These are phyloP conservation scores for Aspergillus cejpii DNA, from an alignment of 2,329 filamentous ascomycete species.

Conservation along the genomic window DNA sequence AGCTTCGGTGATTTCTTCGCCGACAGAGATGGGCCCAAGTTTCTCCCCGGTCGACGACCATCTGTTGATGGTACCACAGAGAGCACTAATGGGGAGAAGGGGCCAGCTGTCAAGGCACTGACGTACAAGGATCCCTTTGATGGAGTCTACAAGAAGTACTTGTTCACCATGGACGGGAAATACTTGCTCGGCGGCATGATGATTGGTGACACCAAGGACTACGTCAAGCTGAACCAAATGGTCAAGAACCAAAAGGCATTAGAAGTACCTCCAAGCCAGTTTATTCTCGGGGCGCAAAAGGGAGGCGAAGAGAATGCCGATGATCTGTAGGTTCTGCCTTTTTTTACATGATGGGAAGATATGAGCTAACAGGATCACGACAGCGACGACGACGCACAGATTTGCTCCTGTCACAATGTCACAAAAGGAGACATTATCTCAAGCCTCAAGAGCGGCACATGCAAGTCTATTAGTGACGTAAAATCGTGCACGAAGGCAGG, in stretches of 20 bases:
- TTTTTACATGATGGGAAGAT: not conserved
- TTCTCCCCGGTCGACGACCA: constrained; percentile 56
- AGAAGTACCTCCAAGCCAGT: constrained; percentile 69
- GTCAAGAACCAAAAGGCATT: constrained; percentile 76
- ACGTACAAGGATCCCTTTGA: constrained; percentile 86
- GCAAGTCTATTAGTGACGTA: constrained; percentile 73
- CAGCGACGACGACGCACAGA: constrained; percentile 71
- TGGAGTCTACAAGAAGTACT: constrained; percentile 86
- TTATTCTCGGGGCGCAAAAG: constrained; percentile 72
- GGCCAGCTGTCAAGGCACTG: constrained; percentile 66
- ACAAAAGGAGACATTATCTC: constrained; percentile 72
- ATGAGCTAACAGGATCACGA: constrained; percentile 11
- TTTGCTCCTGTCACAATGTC: constrained; percentile 91
- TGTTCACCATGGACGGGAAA: constrained; percentile 84
- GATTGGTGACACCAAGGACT: constrained; percentile 88
- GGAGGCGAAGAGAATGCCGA: constrained; percentile 67
- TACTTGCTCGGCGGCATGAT: constrained; percentile 94
- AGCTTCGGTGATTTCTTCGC: constrained; percentile 94
- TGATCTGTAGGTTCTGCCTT: constrained; percentile 51
- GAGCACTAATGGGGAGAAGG: constrained; percentile 33
- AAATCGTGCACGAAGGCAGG: constrained; percentile 89
- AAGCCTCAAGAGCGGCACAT: constrained; percentile 67
- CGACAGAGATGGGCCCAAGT: constrained; percentile 71
- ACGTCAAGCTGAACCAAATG: constrained; percentile 80
- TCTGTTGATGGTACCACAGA: constrained; percentile 39